Evolutionary conservation across 441 rosid genomes (phyloP), one percentile per base, ranked within the genome.

Genomic region (Daphne laureola): DNA sequence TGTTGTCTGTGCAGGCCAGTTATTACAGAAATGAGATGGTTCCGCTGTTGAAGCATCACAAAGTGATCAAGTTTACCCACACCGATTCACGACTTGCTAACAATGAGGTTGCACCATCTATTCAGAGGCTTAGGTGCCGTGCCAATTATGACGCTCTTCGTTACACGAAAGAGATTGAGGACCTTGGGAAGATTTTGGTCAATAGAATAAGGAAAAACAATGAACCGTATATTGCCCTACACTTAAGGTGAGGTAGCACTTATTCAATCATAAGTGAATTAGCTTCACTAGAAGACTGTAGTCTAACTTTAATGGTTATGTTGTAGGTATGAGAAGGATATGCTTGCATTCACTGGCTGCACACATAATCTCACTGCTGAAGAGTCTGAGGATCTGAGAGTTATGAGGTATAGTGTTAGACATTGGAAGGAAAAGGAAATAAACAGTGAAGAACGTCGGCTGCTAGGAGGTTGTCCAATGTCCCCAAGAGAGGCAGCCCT

Each of bases 401-500:
- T 58, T 15, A 91, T 87, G 98, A 79, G 98, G 57, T 83, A 83
- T 64, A 73, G 31, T 57, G 82, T 82, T 46, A 74, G 70, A 67
- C 98, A 91, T 46, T 91, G 98, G 98, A 87, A 91, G 76, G 96
- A 85, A 77, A 91, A 91, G 72, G 98, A 91, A 59, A 87, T 91
- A 45, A 81, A 91, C 40, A 70, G 98, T 43, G 38, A 3, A 42
- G 86, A 75, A 49, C 71, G 74, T 17, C 77, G 98, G 17, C 62
- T 81, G 42, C 78, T 80, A 36, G 98, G 96, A 6, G 95, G 98
- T 7, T 91, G 98, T 43, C 98, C 98, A 0, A 83, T 91, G 96
- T 74, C 98, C 17, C 96, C 98, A 0, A 74, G 89, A 74, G 98
- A 91, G 72, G 96, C 98, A 7, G 95, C 95, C 25, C 46, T 80